Evolutionary conservation across 2,329 filamentous ascomycete genomes (phyloP).

Genomic region (Beauveria caledonica): DNA sequence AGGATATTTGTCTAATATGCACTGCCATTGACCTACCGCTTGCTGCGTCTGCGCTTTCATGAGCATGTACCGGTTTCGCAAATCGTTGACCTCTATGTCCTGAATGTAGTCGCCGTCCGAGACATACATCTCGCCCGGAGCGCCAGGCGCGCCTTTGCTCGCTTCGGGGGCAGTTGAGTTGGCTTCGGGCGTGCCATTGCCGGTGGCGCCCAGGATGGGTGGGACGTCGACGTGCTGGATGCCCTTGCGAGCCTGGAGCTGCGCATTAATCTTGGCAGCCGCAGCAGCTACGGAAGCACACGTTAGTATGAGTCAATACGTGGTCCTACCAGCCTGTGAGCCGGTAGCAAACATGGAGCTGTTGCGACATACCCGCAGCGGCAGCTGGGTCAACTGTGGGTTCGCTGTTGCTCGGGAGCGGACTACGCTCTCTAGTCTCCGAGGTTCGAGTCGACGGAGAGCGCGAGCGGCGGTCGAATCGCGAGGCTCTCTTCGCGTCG

Average conservation of each 20-base stretch:
- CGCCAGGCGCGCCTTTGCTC: constrained; percentile 25
- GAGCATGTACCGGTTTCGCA: constrained; percentile 92
- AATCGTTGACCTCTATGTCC: constrained; percentile 97
- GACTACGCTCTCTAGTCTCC: constrained; percentile 76
- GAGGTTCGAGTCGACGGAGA: constrained; percentile 63
- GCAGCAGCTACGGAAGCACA: constrained; percentile 58
- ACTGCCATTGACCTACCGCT: constrained; percentile 75
- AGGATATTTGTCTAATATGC: not conserved
- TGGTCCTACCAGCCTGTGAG: not conserved
- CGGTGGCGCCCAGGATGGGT: constrained; percentile 58
- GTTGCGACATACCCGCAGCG: constrained; percentile 57
- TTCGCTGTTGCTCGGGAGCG: constrained; percentile 42
- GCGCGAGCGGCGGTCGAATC: constrained; percentile 87
- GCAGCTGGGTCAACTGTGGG: constrained; percentile 61
- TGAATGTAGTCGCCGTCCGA: constrained; percentile 97
- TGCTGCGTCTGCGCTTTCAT: constrained; percentile 97
- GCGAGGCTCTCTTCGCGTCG: constrained; percentile 65
- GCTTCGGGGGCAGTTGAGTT: constrained; percentile 25
- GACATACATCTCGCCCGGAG: constrained; percentile 86
- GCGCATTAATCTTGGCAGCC: constrained; percentile 78
- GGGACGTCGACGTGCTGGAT: constrained; percentile 87
- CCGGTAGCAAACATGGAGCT: not conserved
- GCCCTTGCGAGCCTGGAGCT: constrained; percentile 77
- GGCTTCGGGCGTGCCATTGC: constrained; percentile 30
- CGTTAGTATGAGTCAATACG: not conserved